A percentile compares a stretch with the other conserved stretches of the same genome.
Conservation (phyloP, 805 yeast genomes). For the Candida khao-thaluensis region DNA sequence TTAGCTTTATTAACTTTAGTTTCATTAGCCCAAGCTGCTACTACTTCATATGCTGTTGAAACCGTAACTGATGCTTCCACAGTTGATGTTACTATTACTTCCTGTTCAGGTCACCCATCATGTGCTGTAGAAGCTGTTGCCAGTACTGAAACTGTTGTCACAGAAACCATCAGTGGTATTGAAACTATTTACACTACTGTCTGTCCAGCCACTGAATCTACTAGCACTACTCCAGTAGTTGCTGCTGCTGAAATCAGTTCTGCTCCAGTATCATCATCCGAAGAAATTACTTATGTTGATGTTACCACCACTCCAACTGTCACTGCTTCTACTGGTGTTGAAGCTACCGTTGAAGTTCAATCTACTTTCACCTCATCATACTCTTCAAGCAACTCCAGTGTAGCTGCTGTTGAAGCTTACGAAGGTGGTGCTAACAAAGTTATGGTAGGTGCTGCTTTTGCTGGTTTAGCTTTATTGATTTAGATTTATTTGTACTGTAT, state of each 20-base stretch:
- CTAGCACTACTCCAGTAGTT: slow-evolving; percentile 11
- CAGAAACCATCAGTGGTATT: slow-evolving; percentile 33
- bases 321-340: slow-evolving; percentile 46
- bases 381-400: slow-evolving; percentile 16
- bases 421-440: slow-evolving; percentile 34
- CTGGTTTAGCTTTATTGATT: slow-evolving; percentile 40
- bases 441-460: slow-evolving; percentile 35
- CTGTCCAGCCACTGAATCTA: slow-evolving; percentile 30
- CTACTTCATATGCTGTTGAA: slow-evolving; percentile 19
- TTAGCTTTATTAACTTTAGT: slow-evolving; percentile 22
- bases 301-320: slow-evolving; percentile 51
- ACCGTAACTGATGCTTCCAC: slow-evolving; percentile 29
- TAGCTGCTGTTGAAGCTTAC: slow-evolving; percentile 25
- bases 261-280: slow-evolving; percentile 11
- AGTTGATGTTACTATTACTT: slow-evolving; percentile 37
- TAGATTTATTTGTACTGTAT: slow-evolving; percentile 16
- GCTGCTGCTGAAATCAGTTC: slow-evolving; percentile 12
- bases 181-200: slow-evolving; percentile 38
- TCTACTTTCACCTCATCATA: slow-evolving; percentile 37
- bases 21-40: slow-evolving; percentile 24
- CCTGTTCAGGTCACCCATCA: slow-evolving; percentile 34
- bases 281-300: slow-evolving; percentile 39
- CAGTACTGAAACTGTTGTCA: slow-evolving; percentile 30
- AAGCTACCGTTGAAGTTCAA: slow-evolving; percentile 40
- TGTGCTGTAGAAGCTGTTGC: slow-evolving; percentile 20